These are phyloP conservation scores for Adiantum capillusveneris DNA, from an alignment of 75 land plant genomes.

Conservation along the genomic window DNA sequence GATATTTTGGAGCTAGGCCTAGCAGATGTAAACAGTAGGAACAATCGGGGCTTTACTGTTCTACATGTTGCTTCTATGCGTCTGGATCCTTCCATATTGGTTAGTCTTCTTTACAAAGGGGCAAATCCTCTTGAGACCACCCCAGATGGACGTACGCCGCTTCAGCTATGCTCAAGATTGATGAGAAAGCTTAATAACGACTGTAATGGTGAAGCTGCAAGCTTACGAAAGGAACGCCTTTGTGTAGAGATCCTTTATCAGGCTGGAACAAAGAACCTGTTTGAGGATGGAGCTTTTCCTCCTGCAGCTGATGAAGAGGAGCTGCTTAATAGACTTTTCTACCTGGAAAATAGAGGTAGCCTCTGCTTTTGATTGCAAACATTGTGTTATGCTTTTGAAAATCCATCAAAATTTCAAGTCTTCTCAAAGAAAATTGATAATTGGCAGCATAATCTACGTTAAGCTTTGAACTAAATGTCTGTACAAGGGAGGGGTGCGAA, in stretches of 20 bases:
- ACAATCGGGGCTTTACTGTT: conserved; percentile 64
- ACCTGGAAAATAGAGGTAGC: conserved; percentile 86
- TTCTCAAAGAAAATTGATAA: too few relatives aligned
- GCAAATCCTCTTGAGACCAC: conserved; percentile 55
- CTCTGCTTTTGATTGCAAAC: neutral
- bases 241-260: conserved; percentile 76
- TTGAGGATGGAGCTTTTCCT: conserved; percentile 32
- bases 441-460: too few relatives aligned
- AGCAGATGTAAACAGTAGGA: conserved; percentile 55
- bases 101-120: conserved; percentile 62
- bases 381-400: too few relatives aligned
- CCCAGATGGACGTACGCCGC: conserved; percentile 56
- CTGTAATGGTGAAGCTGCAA: conserved; percentile 30
- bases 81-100: conserved; percentile 58
- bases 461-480: too few relatives aligned
- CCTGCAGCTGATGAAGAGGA: conserved; percentile 38
- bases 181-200: conserved; percentile 48
- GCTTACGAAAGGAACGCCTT: conserved; percentile 46
- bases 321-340: conserved; percentile 37
- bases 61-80: conserved; percentile 77
- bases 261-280: conserved; percentile 42
- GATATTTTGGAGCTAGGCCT: conserved; percentile 61
- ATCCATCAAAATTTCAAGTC: too few relatives aligned
- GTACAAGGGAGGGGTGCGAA: too few relatives aligned
- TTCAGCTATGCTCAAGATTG: conserved; percentile 57